Evolutionary conservation across 371 early-diverging fungal species (phyloP), one percentile per base, ranked within the genome.

Genomic region (Mortierella sp.): DNA sequence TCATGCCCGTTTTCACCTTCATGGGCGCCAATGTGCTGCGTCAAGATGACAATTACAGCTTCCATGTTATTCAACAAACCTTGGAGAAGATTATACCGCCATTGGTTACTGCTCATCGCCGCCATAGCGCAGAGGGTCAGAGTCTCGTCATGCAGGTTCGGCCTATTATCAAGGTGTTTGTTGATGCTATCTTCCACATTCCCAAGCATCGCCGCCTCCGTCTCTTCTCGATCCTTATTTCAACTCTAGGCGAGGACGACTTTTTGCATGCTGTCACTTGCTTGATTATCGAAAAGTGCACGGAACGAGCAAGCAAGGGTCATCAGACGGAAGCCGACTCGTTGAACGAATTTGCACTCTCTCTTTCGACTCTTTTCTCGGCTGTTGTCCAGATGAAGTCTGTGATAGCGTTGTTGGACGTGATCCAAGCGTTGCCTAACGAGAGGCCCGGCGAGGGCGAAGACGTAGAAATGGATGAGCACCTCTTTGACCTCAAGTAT

Each of bases 1-100:
- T 96, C 55, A 96, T 98, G 94, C 94, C 96, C 21, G 90, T 97
- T 30, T 97, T 98, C 72, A 98, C 97, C 9, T 97, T 97, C 72
- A 96, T 98, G 98, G 97, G 97, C n/a, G 94, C 94, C 51, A 96
- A 93, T 68, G 92, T 95, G 0, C 68, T 97, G 59, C 91, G 94
- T 16, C 95, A 95, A 80, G 98, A 98, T 80, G 98, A 98, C 79
- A 91, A 91, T 68, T 97, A 95, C 87, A 93, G 92, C 64, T 95
- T 96, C 92, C 92, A 93, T 61, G 96, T 97, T 10, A 96, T 98
- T 69, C 92, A 93, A 60, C 92, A 93, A 73, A 93, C 94, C 1
- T 78, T 98, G 48, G 91, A 91, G 63, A 92, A 92, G 68, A 90
- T 98, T 41, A 82, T 98, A 24, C 97, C 97, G 23, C 87, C 94